Base-by-base conservation (phyloP, 1,284 basidiomycete species). In the Sanghuangporus weigelae region DNA sequence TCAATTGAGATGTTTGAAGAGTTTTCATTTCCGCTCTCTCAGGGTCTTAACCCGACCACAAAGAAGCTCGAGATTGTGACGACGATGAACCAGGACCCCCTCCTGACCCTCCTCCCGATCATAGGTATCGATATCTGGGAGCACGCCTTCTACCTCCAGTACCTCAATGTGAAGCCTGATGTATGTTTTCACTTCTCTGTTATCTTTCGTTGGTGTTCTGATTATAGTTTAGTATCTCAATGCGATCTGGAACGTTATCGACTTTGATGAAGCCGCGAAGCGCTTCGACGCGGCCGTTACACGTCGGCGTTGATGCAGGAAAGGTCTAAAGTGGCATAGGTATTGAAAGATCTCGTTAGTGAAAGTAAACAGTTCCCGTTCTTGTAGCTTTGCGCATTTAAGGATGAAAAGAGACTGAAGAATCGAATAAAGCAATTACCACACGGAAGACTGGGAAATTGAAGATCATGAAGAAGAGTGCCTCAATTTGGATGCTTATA, bases 61-160 rank as follows among this genome's bases (percentile, higher is more conserved):
- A 86, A 87, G 76, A 80, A 79, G 68, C 84, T 95, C 57, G 90
- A 90, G 77, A 82, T 92, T 71, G 73, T 78, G 54, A 92, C 92
- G 62, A 95, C 94, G 46, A 74, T 90, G 26, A 95, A 96, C 83
- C 94, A 96, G 80, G 94, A 96, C 75, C 94, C 94, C 65, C 84
- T 96, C 63, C 78, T 93, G 68, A 75, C 77, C 50, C 89, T 85
- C 73, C 76, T 84, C 66, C 91, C 93, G 65, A 81, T 96, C 76
- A 87, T 96, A 68, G 93, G 94, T 66, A 87, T 96, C 68, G 95
- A 96, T 72, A 83, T 92, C 71, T 95, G 92, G 92, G 90, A 92
- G 78, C 88, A 90, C 71, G 86, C 86, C 23, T 89, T 87, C 76
- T 89, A 90, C 77, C 81, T 90, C 68, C 85, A 92, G 76, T 93